A percentile compares a stretch with the other conserved stretches of the same genome.
phyloP scores from a whole-genome alignment of 257 asterid species.

The Nicotiana benthamiana region DNA sequence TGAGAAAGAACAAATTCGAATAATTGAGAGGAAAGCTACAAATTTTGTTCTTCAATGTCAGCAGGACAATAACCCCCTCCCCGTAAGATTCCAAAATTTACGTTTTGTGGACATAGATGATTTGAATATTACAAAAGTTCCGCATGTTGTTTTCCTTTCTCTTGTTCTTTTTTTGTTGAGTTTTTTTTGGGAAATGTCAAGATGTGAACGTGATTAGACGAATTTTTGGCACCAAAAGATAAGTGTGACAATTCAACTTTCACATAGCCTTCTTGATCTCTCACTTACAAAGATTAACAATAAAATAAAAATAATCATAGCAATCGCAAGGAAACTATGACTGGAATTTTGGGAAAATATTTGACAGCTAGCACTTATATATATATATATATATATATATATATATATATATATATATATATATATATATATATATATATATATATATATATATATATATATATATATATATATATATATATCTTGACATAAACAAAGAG shows the following conservation, averaged over 20 bases:
- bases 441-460: no score
- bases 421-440: no score
- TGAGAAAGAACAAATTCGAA: slow-evolving; percentile 1
- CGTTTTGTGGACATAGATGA: neutral
- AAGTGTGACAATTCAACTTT: neutral
- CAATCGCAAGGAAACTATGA: neutral
- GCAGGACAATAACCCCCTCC: neutral
- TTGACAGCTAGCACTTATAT: no score
- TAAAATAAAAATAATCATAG: neutral
- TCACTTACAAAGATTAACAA: neutral
- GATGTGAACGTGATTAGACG: neutral
- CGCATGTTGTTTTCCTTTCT: neutral
- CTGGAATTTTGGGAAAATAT: neutral
- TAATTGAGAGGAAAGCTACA: slow-evolving; percentile 10
- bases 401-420: no score
- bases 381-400: no score
- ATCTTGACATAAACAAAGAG: no score
- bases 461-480: no score
- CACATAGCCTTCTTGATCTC: neutral
- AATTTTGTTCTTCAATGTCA: slow-evolving; percentile 1
- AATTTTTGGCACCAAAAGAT: neutral
- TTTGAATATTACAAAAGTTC: neutral
- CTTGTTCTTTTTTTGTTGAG: neutral
- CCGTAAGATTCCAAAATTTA: neutral
- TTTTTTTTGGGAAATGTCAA: neutral